Percentiles rank a stretch among this genome's conserved stretches.
Conservation (phyloP, 371 early-diverging fungal species). For the Mucor mucedo region DNA sequence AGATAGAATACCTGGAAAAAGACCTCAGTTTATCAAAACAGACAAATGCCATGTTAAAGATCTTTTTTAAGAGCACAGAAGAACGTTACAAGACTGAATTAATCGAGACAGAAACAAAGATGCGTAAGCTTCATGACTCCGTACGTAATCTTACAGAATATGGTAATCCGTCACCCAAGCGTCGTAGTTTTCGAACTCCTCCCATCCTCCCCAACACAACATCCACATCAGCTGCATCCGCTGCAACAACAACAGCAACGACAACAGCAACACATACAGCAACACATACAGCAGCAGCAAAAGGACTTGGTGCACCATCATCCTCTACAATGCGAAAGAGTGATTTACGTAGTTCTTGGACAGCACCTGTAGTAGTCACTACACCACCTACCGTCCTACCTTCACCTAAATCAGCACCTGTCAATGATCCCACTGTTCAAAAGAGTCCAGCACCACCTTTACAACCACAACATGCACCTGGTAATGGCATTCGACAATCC, state of each 20-base stretch:
- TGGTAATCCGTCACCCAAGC: conserved; percentile 31
- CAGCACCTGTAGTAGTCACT: neutral
- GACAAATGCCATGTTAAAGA: conserved; percentile 32
- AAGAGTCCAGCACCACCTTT: neutral
- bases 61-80: conserved; percentile 34
- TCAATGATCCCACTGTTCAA: neutral
- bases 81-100: conserved; percentile 32
- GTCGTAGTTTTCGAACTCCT: conserved; percentile 25
- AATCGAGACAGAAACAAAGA: conserved; percentile 31
- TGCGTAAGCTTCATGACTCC: conserved; percentile 31
- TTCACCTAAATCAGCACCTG: conserved; percentile 8
- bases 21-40: conserved; percentile 31
- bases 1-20: conserved; percentile 34
- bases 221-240: too few relatives aligned
- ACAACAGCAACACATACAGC: conserved; percentile 4
- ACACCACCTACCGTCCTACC: neutral
- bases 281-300: conserved; percentile 9
- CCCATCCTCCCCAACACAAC: neutral
- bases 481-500: conserved; percentile 16
- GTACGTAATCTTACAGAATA: conserved; percentile 36
- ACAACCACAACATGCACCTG: neutral
- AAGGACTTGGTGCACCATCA: neutral
- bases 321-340: neutral
- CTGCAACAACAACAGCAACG: too few relatives aligned
- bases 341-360: conserved; percentile 16